Conservation (phyloP, 768 basidiomycete species). For the Tulasnella sp. region DNA sequence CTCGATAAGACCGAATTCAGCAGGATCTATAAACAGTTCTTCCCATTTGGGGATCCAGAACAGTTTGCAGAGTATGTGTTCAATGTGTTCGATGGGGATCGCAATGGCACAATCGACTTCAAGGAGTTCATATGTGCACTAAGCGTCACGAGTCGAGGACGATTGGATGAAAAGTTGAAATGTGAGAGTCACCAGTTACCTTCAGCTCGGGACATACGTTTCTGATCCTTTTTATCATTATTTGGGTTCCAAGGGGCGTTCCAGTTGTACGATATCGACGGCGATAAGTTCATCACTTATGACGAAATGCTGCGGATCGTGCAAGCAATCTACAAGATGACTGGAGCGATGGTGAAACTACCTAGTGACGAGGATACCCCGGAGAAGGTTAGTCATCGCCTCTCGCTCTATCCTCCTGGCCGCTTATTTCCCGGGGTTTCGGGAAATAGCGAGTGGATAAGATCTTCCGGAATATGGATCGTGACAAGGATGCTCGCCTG, state of each 20-base stretch:
- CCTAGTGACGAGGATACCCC: slow-evolving; percentile 99
- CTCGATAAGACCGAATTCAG: slow-evolving; percentile 93
- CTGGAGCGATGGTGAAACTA: slow-evolving; percentile 96
- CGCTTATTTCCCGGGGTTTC: slow-evolving; percentile 4
- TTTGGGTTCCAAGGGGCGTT: slow-evolving; percentile 71
- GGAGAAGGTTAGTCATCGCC: slow-evolving; percentile 60
- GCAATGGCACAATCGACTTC: slow-evolving; percentile 96
- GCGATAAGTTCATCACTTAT: slow-evolving; percentile 95
- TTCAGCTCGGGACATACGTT: no score
- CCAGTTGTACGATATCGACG: slow-evolving; percentile 98
- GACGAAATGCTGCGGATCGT: slow-evolving; percentile 99
- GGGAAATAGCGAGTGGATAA: slow-evolving; percentile 82
- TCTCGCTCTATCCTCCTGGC: background rate
- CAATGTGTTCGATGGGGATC: slow-evolving; percentile 92
- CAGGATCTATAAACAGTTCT: slow-evolving; percentile 99
- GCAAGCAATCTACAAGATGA: slow-evolving; percentile 99
- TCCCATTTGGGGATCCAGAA: slow-evolving; percentile 95
- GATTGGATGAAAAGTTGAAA: slow-evolving; percentile 94
- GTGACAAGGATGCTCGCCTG: slow-evolving; percentile 84
- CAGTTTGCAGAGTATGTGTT: slow-evolving; percentile 99
- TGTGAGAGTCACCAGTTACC: slow-evolving; percentile 59
- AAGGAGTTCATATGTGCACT: slow-evolving; percentile 99
- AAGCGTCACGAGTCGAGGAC: slow-evolving; percentile 85
- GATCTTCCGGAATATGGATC: slow-evolving; percentile 97
- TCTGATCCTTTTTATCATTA: no score